A percentile compares a stretch with the other conserved stretches of the same genome.
phyloP scores from a whole-genome alignment of 768 basidiomycete species.

The Leccinum longicurvipes region DNA sequence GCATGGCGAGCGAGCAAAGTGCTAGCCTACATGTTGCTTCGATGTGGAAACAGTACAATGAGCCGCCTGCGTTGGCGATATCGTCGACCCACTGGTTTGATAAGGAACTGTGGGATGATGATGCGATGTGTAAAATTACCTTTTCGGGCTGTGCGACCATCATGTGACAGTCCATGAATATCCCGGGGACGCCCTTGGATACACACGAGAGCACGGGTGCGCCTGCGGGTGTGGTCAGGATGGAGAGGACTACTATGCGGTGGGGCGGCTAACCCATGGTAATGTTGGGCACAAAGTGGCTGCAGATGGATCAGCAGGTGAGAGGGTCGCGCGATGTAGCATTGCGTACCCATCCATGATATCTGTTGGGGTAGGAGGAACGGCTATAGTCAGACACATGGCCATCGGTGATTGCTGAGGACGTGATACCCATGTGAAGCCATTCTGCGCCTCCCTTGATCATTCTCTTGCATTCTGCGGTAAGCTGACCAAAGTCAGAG shows the following conservation, averaged over 20 bases:
- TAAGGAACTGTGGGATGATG: not conserved
- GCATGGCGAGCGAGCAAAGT: slow-evolving; percentile 10
- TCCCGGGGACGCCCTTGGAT: slow-evolving; percentile 81
- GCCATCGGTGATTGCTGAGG: slow-evolving; percentile 3
- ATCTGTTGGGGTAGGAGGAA: slow-evolving; percentile 48
- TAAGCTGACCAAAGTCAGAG: slow-evolving; percentile 93
- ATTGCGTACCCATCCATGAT: slow-evolving; percentile 89
- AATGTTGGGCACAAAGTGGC: slow-evolving; percentile 98
- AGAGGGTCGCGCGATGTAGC: not conserved
- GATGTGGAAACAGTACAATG: slow-evolving; percentile 94
- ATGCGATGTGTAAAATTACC: slow-evolving; percentile 39
- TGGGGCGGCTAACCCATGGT: slow-evolving; percentile 72
- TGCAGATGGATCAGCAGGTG: slow-evolving; percentile 29
- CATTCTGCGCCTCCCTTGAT: slow-evolving; percentile 93
- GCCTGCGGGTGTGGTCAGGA: slow-evolving; percentile 43
- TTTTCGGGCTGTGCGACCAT: slow-evolving; percentile 95
- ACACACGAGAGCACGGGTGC: slow-evolving; percentile 86
- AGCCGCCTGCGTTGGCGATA: slow-evolving; percentile 92
- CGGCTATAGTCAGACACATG: slow-evolving; percentile 9
- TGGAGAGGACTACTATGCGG: not conserved
- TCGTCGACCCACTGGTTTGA: slow-evolving; percentile 88
- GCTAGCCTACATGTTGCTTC: slow-evolving; percentile 77
- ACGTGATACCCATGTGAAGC: slow-evolving; percentile 86
- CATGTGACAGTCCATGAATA: slow-evolving; percentile 99
- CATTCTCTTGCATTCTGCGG: slow-evolving; percentile 95